These are phyloP conservation scores for Candolleomyces aberdarensis DNA, from an alignment of 768 basidiomycete genomes.

Conservation along the genomic window DNA sequence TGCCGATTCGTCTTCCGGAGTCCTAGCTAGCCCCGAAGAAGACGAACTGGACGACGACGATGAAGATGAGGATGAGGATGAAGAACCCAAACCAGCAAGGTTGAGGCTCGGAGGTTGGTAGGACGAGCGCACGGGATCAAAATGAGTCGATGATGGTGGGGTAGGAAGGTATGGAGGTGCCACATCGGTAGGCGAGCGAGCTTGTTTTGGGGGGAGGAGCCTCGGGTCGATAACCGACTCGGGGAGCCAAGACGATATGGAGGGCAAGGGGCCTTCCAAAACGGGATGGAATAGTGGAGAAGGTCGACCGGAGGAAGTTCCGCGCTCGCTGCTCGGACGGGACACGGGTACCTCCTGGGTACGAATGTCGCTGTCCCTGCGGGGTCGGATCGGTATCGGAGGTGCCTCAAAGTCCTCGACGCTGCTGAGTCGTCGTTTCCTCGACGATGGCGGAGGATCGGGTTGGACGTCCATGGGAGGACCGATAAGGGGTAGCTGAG, in stretches of 20 bases:
- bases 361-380: conserved; percentile 2
- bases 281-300: neutral
- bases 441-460: neutral
- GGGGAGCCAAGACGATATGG: conserved; percentile 70
- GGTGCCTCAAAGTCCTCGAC: neutral
- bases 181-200: conserved; percentile 6
- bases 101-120: conserved; percentile 40
- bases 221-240: conserved; percentile 31
- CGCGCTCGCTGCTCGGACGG: neutral
- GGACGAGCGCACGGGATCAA: conserved; percentile 36
- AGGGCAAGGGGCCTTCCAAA: conserved; percentile 43
- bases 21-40: conserved; percentile 23
- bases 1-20: conserved; percentile 68
- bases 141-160: conserved; percentile 54
- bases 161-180: conserved; percentile 43
- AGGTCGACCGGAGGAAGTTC: neutral
- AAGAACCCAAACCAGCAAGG: conserved; percentile 21
- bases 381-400: neutral
- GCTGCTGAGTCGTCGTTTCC: conserved; percentile 17
- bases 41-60: conserved; percentile 11
- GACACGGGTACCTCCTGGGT: conserved; percentile 2
- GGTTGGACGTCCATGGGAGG: neutral
- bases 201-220: conserved; percentile 15
- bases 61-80: neutral
- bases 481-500: conserved; percentile 5